Conservation (phyloP, 1,139 yeast species). For the Geotrichum siamense region DNA sequence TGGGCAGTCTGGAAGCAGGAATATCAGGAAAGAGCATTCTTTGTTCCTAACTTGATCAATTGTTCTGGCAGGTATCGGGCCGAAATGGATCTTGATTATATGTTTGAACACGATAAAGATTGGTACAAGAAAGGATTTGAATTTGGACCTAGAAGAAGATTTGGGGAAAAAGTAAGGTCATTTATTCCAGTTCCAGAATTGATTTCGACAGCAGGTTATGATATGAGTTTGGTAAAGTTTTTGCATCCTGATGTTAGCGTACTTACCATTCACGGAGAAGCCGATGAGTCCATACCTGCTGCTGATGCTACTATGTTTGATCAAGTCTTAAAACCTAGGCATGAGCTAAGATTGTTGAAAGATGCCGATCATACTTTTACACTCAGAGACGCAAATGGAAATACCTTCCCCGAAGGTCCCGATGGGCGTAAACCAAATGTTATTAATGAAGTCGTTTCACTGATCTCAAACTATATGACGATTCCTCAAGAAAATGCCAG, state of each 20-base stretch:
- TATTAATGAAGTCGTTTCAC: constrained; percentile 47
- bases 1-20: constrained; percentile 52
- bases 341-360: constrained; percentile 50
- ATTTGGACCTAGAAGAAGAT: constrained; percentile 36
- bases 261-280: constrained; percentile 62
- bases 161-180: constrained; percentile 43
- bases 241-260: constrained; percentile 46
- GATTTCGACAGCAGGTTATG: constrained; percentile 45
- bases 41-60: constrained; percentile 61
- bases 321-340: constrained; percentile 50
- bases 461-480: constrained; percentile 47
- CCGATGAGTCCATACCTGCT: constrained; percentile 59
- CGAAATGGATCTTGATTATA: constrained; percentile 33
- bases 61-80: constrained; percentile 57
- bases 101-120: constrained; percentile 35
- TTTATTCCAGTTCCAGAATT: constrained; percentile 50
- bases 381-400: constrained; percentile 2
- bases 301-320: constrained; percentile 55
- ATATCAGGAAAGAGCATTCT: constrained; percentile 25
- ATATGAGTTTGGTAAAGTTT: constrained; percentile 39
- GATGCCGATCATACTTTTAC: constrained; percentile 76
- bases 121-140: constrained; percentile 29
- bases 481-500: constrained; percentile 48
- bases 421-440: not conserved
- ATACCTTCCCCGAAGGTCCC: not conserved